phyloP scores from a whole-genome alignment of 495 filamentous ascomycete species.

The Podospora tetraspora region DNA sequence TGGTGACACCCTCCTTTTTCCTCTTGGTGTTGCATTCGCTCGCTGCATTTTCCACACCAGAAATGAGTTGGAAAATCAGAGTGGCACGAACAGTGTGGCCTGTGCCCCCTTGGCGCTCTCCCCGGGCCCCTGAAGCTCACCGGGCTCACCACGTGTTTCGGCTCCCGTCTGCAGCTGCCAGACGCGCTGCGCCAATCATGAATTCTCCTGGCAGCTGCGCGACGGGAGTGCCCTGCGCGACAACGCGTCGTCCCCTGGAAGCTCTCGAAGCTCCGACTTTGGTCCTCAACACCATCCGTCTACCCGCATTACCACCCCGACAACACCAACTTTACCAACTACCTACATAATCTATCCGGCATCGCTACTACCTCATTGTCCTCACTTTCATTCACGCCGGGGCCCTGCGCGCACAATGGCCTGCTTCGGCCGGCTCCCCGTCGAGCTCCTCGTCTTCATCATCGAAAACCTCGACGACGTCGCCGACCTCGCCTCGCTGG shows the following conservation, averaged over 20 bases:
- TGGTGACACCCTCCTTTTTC: neutral
- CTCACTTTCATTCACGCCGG: neutral
- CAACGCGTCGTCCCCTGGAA: neutral
- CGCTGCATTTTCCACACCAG: neutral
- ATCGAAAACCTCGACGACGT: conserved; percentile 23
- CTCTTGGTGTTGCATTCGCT: neutral
- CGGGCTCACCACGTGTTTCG: no score
- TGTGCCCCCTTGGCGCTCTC: no score
- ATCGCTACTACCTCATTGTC: no score
- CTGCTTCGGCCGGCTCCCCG: conserved; percentile 19
- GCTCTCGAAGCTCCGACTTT: neutral
- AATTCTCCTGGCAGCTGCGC: neutral
- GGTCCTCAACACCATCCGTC: neutral
- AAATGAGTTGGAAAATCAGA: neutral
- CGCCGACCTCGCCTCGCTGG: conserved; percentile 25
- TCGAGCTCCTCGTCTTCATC: conserved; percentile 28
- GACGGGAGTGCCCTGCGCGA: neutral
- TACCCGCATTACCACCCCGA: neutral
- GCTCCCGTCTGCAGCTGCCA: neutral
- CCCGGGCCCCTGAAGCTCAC: no score
- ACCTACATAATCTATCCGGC: no score
- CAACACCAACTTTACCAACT: neutral
- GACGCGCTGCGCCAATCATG: neutral
- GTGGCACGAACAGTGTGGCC: no score
- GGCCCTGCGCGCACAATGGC: neutral